Percentiles rank a stretch among this genome's conserved stretches.
phyloP scores from a whole-genome alignment of 495 filamentous ascomycete species.

The Rhizodiscina lignyota region DNA sequence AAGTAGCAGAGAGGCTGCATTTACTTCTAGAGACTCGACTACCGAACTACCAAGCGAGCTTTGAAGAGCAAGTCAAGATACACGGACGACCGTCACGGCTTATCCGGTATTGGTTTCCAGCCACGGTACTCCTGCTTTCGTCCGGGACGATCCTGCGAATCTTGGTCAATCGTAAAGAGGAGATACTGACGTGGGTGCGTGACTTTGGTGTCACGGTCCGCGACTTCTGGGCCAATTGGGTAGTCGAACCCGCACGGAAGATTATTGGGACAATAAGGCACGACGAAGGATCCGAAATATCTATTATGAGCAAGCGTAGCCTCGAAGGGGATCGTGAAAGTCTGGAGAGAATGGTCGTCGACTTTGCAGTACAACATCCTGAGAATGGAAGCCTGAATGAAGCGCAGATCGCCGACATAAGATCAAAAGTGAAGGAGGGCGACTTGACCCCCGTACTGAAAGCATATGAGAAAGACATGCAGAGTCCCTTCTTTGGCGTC shows the following conservation, averaged over 20 bases:
- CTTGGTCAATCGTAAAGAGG: constrained; percentile 48
- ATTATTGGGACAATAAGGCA: constrained; percentile 85
- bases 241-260: constrained; percentile 65
- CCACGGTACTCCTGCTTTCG: constrained; percentile 47
- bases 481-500: constrained; percentile 60
- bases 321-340: constrained; percentile 77
- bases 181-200: constrained; percentile 57
- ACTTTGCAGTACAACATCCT: constrained; percentile 73
- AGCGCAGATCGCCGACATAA: constrained; percentile 48
- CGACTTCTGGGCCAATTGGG: constrained; percentile 94
- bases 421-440: constrained; percentile 66
- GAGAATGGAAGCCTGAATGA: constrained; percentile 33
- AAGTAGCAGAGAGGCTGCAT: constrained; percentile 50
- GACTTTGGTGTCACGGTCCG: constrained; percentile 59
- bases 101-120: constrained; percentile 77
- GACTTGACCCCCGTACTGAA: constrained; percentile 82
- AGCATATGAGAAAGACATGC: constrained; percentile 78
- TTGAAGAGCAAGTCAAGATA: constrained; percentile 29
- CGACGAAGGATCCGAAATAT: constrained; percentile 77
- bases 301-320: constrained; percentile 85
- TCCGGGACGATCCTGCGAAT: constrained; percentile 69
- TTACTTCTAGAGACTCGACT: constrained; percentile 41
- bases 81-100: constrained; percentile 63
- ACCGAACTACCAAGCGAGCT: constrained; percentile 37
- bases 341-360: constrained; percentile 92